Evolutionary conservation across 148 eudicot genomes (phyloP), one percentile per base, ranked within the genome.

Genomic region (Fagopyrum esculentum): DNA sequence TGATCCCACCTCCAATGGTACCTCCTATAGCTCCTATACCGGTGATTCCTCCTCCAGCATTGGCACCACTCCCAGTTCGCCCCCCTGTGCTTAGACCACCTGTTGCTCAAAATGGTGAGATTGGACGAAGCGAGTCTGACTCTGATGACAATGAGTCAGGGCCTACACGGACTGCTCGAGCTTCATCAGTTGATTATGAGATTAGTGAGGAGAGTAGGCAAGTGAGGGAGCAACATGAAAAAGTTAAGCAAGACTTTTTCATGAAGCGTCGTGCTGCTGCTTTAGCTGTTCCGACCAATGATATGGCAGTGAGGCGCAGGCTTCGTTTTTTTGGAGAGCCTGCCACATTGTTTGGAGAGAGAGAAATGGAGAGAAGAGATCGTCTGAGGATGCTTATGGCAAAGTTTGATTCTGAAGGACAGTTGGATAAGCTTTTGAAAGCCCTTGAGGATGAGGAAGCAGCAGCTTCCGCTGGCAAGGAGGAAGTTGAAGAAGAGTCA

Each of bases 361-460:
- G 89, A 68, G 98, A 94, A 79, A 94, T 94, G 98, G 98, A 94
- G 80, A 87, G 98, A 77, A 77, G 98, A n/a, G 98, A 91, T 47
- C 87, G 96, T 19, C 77, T 94, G 75, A 80, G 97, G 85, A 85
- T 79, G 86, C 89, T 94, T 45, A 90, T 94, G 98, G 98, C 88
- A 4, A 91, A 86, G 83, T 89, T 94, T 68, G 98, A 94, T 79
- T 74, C 84, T n/a, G 97, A 91, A 68, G 98, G 98, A 35, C 90
- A 94, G 74, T 82, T 91, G 85, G 98, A 94, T 51, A 90, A 74
- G 86, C 81, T 94, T 63, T 88, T 94, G 98, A 90, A 87, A 80
- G 96, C 88, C 45, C 89, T 84, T 57, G 98, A 94, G 83, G 98
- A 94, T 47, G 98, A 88, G 77, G 98, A 89, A 77, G 97, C 86